Conservation (phyloP, 805 yeast genomes). For the Candida qinlingensis region DNA sequence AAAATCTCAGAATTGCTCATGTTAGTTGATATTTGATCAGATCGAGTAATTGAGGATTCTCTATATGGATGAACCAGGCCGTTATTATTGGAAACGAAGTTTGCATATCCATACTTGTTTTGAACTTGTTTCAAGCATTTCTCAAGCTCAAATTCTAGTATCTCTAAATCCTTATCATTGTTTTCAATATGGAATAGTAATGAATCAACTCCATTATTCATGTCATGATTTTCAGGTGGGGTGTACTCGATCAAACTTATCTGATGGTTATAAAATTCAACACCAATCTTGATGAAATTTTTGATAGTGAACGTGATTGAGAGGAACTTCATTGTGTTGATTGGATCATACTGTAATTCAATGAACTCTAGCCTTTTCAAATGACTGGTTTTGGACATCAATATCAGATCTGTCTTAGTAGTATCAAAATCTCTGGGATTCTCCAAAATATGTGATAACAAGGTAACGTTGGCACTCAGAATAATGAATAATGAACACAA, state of each 20-base stretch:
- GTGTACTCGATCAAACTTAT: too few relatives aligned
- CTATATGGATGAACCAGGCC: too few relatives aligned
- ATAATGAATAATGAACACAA: conserved; percentile 2
- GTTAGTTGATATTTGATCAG: neutral
- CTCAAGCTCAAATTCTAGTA: neutral
- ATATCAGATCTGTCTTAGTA: conserved; percentile 2
- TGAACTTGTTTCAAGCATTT: conserved; percentile 1
- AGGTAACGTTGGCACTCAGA: conserved; percentile 7
- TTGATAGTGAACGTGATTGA: conserved; percentile 3
- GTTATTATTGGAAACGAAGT: neutral
- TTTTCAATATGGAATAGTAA: neutral
- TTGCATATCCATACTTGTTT: conserved; percentile 1
- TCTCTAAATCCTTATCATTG: neutral
- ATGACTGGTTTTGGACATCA: conserved; percentile 3
- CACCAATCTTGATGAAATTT: conserved; percentile 7
- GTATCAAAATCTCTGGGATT: conserved; percentile 5
- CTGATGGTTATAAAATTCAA: conserved; percentile 3
- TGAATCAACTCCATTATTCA: neutral
- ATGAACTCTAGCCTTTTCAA: conserved; percentile 1
- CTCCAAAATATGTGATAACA: conserved; percentile 5
- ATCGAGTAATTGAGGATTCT: neutral
- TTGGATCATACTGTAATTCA: conserved; percentile 6
- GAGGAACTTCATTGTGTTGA: conserved; percentile 3
- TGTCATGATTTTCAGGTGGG: neutral
- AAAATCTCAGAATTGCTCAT: too few relatives aligned